Conservation (phyloP, 768 basidiomycete genomes). For the Royoungia palumana region DNA sequence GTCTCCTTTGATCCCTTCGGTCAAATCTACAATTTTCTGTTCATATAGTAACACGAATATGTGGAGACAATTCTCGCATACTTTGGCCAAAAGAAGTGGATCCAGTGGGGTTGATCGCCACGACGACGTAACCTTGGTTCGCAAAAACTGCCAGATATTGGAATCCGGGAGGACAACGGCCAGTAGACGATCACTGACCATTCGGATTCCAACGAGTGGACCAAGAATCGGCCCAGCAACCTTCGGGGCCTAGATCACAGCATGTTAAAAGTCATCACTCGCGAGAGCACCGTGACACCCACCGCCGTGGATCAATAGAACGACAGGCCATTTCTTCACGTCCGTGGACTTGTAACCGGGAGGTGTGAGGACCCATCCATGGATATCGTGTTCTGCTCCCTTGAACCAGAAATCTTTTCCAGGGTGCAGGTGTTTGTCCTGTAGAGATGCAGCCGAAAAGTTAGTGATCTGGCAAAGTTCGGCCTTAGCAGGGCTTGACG, state of each 20-base stretch:
- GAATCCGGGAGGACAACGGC: not conserved
- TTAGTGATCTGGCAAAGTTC: slow-evolving; percentile 58
- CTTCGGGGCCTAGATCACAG: slow-evolving; percentile 55
- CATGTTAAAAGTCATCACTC: not conserved
- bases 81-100: slow-evolving; percentile 92
- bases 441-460: slow-evolving; percentile 56
- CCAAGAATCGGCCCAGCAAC: slow-evolving; percentile 91
- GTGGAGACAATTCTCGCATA: slow-evolving; percentile 19
- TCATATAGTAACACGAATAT: not conserved
- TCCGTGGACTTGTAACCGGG: slow-evolving; percentile 66
- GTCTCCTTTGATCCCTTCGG: slow-evolving; percentile 75
- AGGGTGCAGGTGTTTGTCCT: slow-evolving; percentile 52
- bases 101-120: slow-evolving; percentile 91
- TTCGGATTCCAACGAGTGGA: slow-evolving; percentile 91
- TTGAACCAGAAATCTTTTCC: slow-evolving; percentile 90
- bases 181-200: slow-evolving; percentile 35
- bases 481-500: slow-evolving; percentile 23
- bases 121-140: slow-evolving; percentile 83
- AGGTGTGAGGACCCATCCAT: slow-evolving; percentile 84
- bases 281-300: slow-evolving; percentile 3
- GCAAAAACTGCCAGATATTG: slow-evolving; percentile 58
- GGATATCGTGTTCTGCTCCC: slow-evolving; percentile 74
- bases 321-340: slow-evolving; percentile 72
- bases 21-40: slow-evolving; percentile 51
- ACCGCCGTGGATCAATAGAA: slow-evolving; percentile 82